Evolutionary conservation across 768 basidiomycete species (phyloP), one percentile per base, ranked within the genome.

Genomic region (Tulasnella sp.): DNA sequence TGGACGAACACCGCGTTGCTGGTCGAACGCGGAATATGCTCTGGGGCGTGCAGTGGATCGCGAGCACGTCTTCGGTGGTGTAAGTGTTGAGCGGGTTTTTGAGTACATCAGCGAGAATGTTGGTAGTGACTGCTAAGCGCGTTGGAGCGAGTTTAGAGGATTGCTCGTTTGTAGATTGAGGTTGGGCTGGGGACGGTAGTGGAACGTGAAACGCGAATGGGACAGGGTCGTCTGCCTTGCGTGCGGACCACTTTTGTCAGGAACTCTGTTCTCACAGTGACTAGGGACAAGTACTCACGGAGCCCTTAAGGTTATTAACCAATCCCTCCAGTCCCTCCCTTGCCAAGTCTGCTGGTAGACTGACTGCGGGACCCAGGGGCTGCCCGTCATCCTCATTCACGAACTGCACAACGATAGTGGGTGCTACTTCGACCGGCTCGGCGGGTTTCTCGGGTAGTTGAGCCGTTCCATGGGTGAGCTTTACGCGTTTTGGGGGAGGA

Each of bases 11-110:
- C 81, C 98, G 86, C 40, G 95, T 96, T 15, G 98, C 95, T 32
- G 95, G 94, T 80, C 96, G 88, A 37, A 99, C 96, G 78, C 91
- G 90, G 85, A 98, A 99, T 5, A 99, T 93, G 69, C 96, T 94
- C 84, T 99, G 96, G 11, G 97, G 97, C 37, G 96, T 91, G 84
- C 97, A 99, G 81, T 92, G 90, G 35, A 99, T 88, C 73, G 93
- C 87, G 77, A 99, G 90, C 13, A 96, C 88, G 82, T 94, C 95
- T 88, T 99, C 97, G 11, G 90, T 87, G 0, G 93, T 91, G 80
- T 94, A 93, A 0, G 86, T 35, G 89, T 87, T 1, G 92, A 91
- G 77, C 0, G 91, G 87, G 82, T 92, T 92, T 9, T 87, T 85
- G 11, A 99, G 86, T 11, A 98, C 88, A 82, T 98, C 95, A 2